Percentiles rank a stretch among this genome's conserved stretches.
Conservation (phyloP, 75 land plant genomes). For the Ceratopteris richardii region DNA sequence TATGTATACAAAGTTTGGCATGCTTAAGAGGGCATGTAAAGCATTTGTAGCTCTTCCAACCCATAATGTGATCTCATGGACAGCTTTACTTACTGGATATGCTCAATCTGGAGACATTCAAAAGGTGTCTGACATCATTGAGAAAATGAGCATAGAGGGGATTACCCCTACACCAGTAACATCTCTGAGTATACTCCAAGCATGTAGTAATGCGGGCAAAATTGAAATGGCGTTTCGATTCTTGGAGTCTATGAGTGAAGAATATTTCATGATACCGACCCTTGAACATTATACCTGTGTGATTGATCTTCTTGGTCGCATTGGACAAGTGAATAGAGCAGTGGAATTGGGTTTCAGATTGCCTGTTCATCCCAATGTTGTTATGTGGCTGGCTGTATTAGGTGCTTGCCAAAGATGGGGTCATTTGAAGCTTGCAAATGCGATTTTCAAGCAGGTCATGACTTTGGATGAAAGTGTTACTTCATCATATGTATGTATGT, state of each 20-base stretch:
- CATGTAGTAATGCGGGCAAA: slow-evolving; percentile 5
- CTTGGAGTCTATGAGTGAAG: slow-evolving; percentile 1
- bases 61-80: slow-evolving; percentile 44
- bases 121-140: slow-evolving; percentile 34
- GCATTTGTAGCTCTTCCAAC: slow-evolving; percentile 30
- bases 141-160: neutral
- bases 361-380: neutral
- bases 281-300: slow-evolving; percentile 5
- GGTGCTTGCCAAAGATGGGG: neutral
- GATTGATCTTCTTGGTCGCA: slow-evolving; percentile 10
- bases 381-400: slow-evolving; percentile 3
- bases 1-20: slow-evolving; percentile 61
- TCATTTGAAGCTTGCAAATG: neutral
- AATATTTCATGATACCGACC: slow-evolving; percentile 5
- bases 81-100: slow-evolving; percentile 51
- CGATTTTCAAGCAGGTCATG: neutral
- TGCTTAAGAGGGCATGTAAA: slow-evolving; percentile 25
- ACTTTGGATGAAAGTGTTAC: neutral
- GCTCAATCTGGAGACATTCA: slow-evolving; percentile 30
- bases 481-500: slow-evolving; percentile 1
- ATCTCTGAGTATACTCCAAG: neutral
- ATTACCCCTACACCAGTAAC: neutral
- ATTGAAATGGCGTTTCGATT: neutral
- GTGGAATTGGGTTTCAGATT: neutral
- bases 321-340: slow-evolving; percentile 5